Base-by-base conservation (phyloP, 2,329 filamentous ascomycete species). In the Zalaria sp. region DNA sequence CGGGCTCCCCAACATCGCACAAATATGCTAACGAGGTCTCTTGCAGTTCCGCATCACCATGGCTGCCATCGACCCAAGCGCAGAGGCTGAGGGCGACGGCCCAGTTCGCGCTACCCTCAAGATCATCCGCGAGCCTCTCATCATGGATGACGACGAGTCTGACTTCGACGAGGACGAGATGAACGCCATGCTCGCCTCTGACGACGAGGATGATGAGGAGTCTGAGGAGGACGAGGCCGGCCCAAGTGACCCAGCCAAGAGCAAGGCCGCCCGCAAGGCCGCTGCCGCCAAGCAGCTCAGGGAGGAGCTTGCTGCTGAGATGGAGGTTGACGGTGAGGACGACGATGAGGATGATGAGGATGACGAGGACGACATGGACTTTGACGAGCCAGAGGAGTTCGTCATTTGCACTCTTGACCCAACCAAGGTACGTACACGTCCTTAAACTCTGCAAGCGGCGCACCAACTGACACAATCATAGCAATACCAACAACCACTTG, bases 321-420 rank as follows among this genome's bases (percentile, higher is more conserved):
- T 86, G 77, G 79, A 81, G 45, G 71, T 83, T 49, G 79, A 77
- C 49, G 72, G 72, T 58, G 60, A 73, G 48, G 75, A 79, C 60
- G 63, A 67, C 32, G 61, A 63, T 10, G 64, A 68, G 5, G 59
- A 65, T 0, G 66, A 69, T 1, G 69, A 73, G 28, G 71, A 75
- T 2, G 70, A 75, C 8, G 55, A 58, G 25, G 49, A 57, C 42
- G 56, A 60, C 9, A 72, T 75, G 26, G 75, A 77, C 28, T 74
- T 81, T 41, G 72, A 75, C 45, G 74, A 72, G 56, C 69, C 89
- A 41, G 86, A 95, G 63, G 84, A 95, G 69, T 85, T 84, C 55
- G 87, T 96, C 53, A 69, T 98, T 54, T 98, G 91, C 77, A 98
- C 91, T 47, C 77, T 98, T 42, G 88, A 96, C 67, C 84, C 88